Base-by-base conservation (phyloP, 2,329 filamentous ascomycete genomes). In the Fusarium mangiferae region DNA sequence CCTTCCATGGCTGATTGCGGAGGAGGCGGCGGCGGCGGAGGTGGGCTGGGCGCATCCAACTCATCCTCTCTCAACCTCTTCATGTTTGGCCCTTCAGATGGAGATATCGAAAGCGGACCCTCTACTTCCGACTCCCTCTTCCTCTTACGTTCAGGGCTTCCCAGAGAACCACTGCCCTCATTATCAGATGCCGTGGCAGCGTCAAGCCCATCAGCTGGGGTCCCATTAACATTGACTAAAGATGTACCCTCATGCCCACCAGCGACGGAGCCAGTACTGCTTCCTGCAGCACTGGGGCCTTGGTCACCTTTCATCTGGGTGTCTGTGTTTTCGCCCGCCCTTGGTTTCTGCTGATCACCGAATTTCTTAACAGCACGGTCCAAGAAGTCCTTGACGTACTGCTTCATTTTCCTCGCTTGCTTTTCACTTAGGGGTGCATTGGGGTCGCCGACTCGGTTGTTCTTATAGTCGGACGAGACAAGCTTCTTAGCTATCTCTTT, bases 401-500 rank as follows among this genome's bases (percentile, higher is more conserved):
- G 91, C 83, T 94, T 97, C 67, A 98, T 90, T 73, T 95, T 94
- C 80, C 92, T 92, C 77, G 92, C 89, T 78, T 96, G 93, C 80
- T 94, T 95, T 41, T 93, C 89, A 35, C 88, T 89, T 73, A 98
- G 92, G 55, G 81, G 77, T n/a, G 80, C 80, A 18, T 90, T 94
- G 1, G 95, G 96, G 78, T 98, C 92, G 51, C 90, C 88, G 15
- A 98, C 95, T n/a, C 94, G 92, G 54, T 91, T 90, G 79, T 96
- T 93, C 81, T 97, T 97, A 84, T 94, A 98, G 81, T 98, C 96
- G 1, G 94, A 96, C 24, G 93, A 90, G 26, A 98, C 95, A 20
- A 98, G 89, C 82, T 96, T 97, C 83, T 98, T 98, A 64, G 91
- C 91, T 52, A 96, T 89, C 81, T 92, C 88, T 77, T 91, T 90